phyloP scores from a whole-genome alignment of 2,329 filamentous ascomycete genomes.

The Pestalotiopsis sp. region DNA sequence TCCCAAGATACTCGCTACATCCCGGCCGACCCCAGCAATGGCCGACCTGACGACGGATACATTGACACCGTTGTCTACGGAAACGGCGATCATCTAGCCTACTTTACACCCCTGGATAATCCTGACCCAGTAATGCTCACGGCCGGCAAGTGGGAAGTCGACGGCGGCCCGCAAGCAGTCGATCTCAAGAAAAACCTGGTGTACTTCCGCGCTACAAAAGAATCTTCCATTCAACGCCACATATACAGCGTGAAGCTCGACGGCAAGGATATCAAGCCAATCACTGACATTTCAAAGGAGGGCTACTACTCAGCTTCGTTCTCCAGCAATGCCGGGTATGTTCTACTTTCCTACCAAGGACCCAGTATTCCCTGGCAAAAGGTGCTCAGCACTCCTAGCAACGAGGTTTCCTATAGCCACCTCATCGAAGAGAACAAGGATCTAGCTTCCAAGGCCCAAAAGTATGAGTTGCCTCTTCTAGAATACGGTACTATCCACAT shows the following conservation, averaged over 20 bases:
- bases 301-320: conserved; percentile 85
- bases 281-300: conserved; percentile 73
- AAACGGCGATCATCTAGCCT: conserved; percentile 87
- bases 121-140: conserved; percentile 84
- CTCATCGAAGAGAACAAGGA: conserved; percentile 76
- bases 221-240: conserved; percentile 86
- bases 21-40: conserved; percentile 77
- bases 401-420: conserved; percentile 64
- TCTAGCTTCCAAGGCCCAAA: conserved; percentile 69
- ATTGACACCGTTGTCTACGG: conserved; percentile 88
- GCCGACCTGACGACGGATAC: conserved; percentile 82
- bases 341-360: conserved; percentile 80
- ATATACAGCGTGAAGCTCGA: conserved; percentile 88
- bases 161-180: conserved; percentile 78
- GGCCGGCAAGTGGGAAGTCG: conserved; percentile 89
- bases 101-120: conserved; percentile 87
- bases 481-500: conserved; percentile 85
- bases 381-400: conserved; percentile 80
- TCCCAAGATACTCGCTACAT: conserved; percentile 84
- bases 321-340: conserved; percentile 79
- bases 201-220: conserved; percentile 87
- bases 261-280: conserved; percentile 68
- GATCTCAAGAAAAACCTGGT: conserved; percentile 85
- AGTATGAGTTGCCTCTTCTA: conserved; percentile 80
- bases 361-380: conserved; percentile 90